phyloP scores from a whole-genome alignment of 306 rosid genomes.

The Glycyrrhiza uralensis region DNA sequence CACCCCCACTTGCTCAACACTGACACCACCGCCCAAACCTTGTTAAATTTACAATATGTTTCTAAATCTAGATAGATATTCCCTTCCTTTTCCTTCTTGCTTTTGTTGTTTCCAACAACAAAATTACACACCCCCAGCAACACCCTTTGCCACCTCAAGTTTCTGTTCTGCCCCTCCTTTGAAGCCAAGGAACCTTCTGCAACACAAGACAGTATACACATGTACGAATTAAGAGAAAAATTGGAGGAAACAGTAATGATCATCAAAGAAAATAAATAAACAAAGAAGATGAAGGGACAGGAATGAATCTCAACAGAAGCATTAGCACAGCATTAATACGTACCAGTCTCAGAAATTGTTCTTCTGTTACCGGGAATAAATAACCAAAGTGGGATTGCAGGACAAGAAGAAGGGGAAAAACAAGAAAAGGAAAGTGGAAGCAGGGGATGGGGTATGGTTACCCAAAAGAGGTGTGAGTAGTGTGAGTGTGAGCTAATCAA shows the following conservation, averaged over 20 bases:
- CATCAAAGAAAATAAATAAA: not conserved
- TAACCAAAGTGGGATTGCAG: not conserved
- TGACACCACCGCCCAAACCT: slow-evolving; percentile 61
- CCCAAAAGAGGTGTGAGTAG: not conserved
- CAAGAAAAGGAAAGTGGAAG: slow-evolving; percentile 15
- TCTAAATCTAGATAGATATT: slow-evolving; percentile 24
- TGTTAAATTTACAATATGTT: slow-evolving; percentile 28
- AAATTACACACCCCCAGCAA: slow-evolving; percentile 11
- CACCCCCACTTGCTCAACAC: slow-evolving; percentile 64
- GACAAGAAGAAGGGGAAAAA: slow-evolving; percentile 30
- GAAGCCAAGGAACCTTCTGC: slow-evolving; percentile 29
- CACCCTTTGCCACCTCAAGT: no score
- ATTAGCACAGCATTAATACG: no score
- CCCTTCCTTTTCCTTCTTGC: slow-evolving; percentile 19
- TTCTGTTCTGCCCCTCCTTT: slow-evolving; percentile 12
- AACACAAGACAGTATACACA: slow-evolving; percentile 22
- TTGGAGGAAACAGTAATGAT: not conserved
- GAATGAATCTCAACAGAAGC: slow-evolving; percentile 17
- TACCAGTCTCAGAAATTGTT: slow-evolving; percentile 5
- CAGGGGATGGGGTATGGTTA: not conserved
- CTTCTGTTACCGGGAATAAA: not conserved
- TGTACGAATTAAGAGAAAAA: slow-evolving; percentile 9
- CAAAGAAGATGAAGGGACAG: slow-evolving; percentile 6
- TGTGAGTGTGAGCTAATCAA: not conserved
- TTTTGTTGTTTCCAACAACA: no score